Conservation (phyloP, 2,329 filamentous ascomycete genomes). For the Lecanosticta acicola region DNA sequence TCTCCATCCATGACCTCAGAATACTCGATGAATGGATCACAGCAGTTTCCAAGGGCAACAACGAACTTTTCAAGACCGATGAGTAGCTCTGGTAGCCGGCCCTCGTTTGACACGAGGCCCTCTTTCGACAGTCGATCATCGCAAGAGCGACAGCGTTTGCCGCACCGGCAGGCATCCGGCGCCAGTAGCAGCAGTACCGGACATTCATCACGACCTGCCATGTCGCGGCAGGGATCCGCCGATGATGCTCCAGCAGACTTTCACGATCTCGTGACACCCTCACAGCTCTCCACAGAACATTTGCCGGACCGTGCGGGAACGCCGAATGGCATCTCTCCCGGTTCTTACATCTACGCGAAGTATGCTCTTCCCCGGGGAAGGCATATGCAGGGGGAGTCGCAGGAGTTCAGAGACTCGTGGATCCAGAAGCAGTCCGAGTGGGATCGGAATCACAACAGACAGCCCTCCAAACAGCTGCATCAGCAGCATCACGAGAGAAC, state of each 20-base stretch:
- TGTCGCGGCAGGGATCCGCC: slow-evolving; percentile 37
- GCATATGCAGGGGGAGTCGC: slow-evolving; percentile 62
- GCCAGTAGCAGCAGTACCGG: slow-evolving; percentile 25
- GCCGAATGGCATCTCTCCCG: slow-evolving; percentile 32
- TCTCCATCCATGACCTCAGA: slow-evolving; percentile 85
- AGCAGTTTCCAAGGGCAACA: slow-evolving; percentile 14
- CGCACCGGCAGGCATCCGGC: slow-evolving; percentile 21
- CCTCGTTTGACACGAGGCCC: slow-evolving; percentile 35
- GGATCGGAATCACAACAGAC: slow-evolving; percentile 41
- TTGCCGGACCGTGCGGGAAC: slow-evolving; percentile 5
- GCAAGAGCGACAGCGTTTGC: slow-evolving; percentile 12
- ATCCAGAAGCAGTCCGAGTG: slow-evolving; percentile 52
- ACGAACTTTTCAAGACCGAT: slow-evolving; percentile 79
- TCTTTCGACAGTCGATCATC: slow-evolving; percentile 30
- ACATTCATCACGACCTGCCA: slow-evolving; percentile 18
- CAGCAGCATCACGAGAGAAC: slow-evolving; percentile 13
- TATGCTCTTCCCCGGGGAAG: slow-evolving; percentile 80
- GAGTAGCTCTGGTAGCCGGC: slow-evolving; percentile 55
- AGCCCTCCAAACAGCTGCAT: not conserved
- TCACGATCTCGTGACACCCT: not conserved
- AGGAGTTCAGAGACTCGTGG: slow-evolving; percentile 51
- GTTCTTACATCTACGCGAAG: slow-evolving; percentile 81
- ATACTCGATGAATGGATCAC: slow-evolving; percentile 55
- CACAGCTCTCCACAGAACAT: not conserved
- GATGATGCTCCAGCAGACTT: slow-evolving; percentile 21